Base-by-base conservation (phyloP, 139 green algal species). In the Auxenochlorella pyrenoidosa region DNA sequence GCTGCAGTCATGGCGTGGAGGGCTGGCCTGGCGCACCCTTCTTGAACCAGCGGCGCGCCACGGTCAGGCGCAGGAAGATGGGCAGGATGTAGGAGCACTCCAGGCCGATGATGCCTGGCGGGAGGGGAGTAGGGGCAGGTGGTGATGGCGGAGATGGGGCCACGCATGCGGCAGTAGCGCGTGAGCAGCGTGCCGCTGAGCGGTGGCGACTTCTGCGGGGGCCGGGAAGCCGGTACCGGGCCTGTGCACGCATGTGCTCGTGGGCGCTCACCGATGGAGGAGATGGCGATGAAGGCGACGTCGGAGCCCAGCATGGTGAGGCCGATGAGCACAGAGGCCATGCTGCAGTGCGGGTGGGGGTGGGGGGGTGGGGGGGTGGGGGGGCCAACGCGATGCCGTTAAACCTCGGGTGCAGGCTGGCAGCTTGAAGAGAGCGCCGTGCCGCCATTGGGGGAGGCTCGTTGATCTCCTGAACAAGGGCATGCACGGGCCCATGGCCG, bases 71-170 rank as follows among this genome's bases (percentile, higher is more conserved):
- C 26, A 94, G 86, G 54, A 83, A 90, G 71, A 94, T 92, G 73
- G 93, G 93, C 36, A 95, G 91, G 34, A 76, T 84, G 79, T 95
- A 94, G 28, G 88, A 90, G 58, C 93, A 75, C 59, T 90, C 90
- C 34, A 95, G 83, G 41, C 92, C 89, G 40, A 95, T 91, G 41
- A 93, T 84, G 30, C 87, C 89, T 79, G 54, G 47, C n/a, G 80
- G 68, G 66, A 51, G 40, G 28, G 32, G 22, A 34, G 47, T 34
- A 6, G n/a, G 32, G 5, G 51, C 30, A 65, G 83, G 13, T 28
- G 44, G 81, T 70, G 26, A 5, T 63, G 83, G 30, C n/a, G 8
- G n/a, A 2, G 63, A 34, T n/a, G 70, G 68, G 75, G 54, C 13
- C 10, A 24, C 8, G 8, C 47, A 58, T 58, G 47, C 6, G 47